These are phyloP conservation scores for Cyclotella baltica DNA, from an alignment of 108 stramenopile species.

Conservation along the genomic window DNA sequence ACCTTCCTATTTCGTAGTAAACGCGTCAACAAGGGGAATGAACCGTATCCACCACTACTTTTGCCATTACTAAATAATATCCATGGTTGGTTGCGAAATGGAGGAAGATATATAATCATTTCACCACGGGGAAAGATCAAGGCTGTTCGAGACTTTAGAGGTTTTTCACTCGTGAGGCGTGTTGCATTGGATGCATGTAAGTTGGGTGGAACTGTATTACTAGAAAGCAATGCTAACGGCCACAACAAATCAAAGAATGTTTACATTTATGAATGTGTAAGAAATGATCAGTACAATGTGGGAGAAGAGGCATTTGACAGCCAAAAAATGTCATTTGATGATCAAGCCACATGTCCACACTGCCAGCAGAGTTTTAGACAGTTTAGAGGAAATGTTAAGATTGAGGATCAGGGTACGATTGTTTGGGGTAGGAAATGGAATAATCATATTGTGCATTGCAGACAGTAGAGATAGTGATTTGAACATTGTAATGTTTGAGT, in stretches of 20 bases:
- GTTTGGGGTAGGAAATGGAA: slow-evolving; percentile 74
- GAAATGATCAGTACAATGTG: slow-evolving; percentile 51
- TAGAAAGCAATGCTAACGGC: slow-evolving; percentile 18
- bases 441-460: slow-evolving; percentile 67
- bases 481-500: no score
- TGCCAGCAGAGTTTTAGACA: slow-evolving; percentile 48
- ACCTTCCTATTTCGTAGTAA: slow-evolving; percentile 84
- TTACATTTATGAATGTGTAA: slow-evolving; percentile 67
- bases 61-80: slow-evolving; percentile 67
- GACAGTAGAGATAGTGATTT: no score
- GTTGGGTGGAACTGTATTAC: slow-evolving; percentile 33
- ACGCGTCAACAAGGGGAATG: slow-evolving; percentile 58
- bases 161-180: slow-evolving; percentile 63
- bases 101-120: slow-evolving; percentile 64
- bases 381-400: slow-evolving; percentile 65
- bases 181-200: slow-evolving; percentile 24
- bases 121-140: slow-evolving; percentile 72
- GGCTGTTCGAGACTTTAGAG: slow-evolving; percentile 67
- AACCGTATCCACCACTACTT: slow-evolving; percentile 50
- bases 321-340: slow-evolving; percentile 26
- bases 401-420: slow-evolving; percentile 56
- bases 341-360: slow-evolving; percentile 27
- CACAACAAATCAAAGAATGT: slow-evolving; percentile 18
- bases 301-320: slow-evolving; percentile 33
- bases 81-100: slow-evolving; percentile 55